These are phyloP conservation scores for Hemisphaericaspora subhashii DNA, from an alignment of 1,139 yeast genomes.

Conservation along the genomic window DNA sequence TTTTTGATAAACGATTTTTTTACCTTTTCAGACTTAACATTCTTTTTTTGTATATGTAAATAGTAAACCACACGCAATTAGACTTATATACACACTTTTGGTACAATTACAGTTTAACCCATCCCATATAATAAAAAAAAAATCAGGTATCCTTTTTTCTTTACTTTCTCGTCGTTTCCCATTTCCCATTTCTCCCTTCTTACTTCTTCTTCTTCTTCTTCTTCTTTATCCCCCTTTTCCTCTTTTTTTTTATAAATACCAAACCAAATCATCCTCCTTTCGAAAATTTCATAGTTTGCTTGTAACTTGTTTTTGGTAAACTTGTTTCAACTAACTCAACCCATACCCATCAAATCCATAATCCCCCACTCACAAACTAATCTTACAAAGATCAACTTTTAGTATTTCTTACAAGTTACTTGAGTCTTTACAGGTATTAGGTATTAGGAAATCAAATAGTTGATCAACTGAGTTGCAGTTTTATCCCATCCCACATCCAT, in stretches of 20 bases:
- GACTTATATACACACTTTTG: constrained; percentile 1
- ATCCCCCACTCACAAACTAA: too few relatives aligned
- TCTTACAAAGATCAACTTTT: too few relatives aligned
- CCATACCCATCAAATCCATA: too few relatives aligned
- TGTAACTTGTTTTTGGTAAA: too few relatives aligned
- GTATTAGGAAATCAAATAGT: too few relatives aligned
- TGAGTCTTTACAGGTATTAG: too few relatives aligned
- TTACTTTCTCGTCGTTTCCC: not conserved
- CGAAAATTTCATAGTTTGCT: too few relatives aligned
- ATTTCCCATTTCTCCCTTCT: not conserved
- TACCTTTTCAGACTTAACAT: not conserved
- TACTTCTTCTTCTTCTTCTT: constrained; percentile 4
- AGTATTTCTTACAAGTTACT: too few relatives aligned
- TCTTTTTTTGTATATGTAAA: not conserved
- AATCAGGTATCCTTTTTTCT: not conserved
- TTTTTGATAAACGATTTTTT: constrained; percentile 1
- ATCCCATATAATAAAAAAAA: not conserved
- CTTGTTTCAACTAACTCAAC: too few relatives aligned
- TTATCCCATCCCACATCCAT: not conserved
- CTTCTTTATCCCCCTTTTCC: constrained; percentile 3
- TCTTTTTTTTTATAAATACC: too few relatives aligned
- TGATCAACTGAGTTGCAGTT: too few relatives aligned
- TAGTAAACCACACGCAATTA: constrained; percentile 1
- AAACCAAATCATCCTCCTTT: too few relatives aligned
- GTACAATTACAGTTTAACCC: not conserved